These are phyloP conservation scores for Saitozyma podzolica DNA, from an alignment of 768 basidiomycete species.

Conservation along the genomic window DNA sequence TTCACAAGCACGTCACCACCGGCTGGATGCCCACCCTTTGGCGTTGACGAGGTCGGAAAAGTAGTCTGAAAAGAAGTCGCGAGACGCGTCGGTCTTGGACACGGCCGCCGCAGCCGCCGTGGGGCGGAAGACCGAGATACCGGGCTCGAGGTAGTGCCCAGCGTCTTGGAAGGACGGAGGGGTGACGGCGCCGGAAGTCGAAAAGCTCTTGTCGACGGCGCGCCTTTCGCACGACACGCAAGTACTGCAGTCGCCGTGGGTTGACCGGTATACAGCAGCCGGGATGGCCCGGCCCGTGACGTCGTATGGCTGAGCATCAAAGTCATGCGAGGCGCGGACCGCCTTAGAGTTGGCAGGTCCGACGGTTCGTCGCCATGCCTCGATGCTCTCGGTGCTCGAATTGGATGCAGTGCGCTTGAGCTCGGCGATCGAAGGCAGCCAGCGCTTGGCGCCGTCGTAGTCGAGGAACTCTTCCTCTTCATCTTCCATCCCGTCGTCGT, in stretches of 20 bases:
- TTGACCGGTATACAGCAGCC: no score
- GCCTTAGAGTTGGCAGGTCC: no score
- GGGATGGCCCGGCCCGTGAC: no score
- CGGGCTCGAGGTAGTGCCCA: conserved; percentile 16
- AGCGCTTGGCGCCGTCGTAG: conserved; percentile 40
- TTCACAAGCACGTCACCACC: neutral
- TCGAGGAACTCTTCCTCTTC: conserved; percentile 41
- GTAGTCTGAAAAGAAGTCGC: no score
- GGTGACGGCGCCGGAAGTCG: neutral
- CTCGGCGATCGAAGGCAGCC: conserved; percentile 29
- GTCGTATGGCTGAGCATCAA: no score
- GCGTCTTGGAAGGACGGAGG: conserved; percentile 1
- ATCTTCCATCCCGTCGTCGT: conserved; percentile 25
- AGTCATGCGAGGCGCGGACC: no score
- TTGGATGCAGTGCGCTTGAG: conserved; percentile 25
- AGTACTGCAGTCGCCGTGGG: no score
- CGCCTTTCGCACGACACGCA: no score
- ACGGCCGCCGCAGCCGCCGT: conserved; percentile 1
- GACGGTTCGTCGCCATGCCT: no score
- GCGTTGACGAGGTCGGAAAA: no score
- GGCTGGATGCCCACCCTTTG: conserved; percentile 1
- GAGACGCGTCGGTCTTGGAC: no score
- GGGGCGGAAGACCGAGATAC: conserved; percentile 16
- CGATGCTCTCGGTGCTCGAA: conserved; percentile 16
- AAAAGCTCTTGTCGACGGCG: no score